These are phyloP conservation scores for Cryptosporidium meleagridis DNA, from an alignment of 169 alveolate species.

Conservation along the genomic window DNA sequence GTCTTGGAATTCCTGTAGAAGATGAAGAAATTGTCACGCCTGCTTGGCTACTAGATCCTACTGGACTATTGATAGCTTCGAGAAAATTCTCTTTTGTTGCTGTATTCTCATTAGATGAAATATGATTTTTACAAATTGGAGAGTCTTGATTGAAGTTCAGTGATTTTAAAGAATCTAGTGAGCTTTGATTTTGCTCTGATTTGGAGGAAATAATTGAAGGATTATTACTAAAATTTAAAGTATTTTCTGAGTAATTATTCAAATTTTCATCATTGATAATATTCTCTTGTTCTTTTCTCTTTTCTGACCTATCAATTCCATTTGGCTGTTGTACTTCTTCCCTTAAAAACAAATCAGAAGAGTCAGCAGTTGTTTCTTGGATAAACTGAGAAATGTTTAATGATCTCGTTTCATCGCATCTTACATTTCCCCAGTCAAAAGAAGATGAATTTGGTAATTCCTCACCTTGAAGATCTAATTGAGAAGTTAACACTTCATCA, in stretches of 20 bases:
- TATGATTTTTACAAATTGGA: background rate
- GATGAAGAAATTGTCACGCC: background rate
- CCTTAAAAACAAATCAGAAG: background rate
- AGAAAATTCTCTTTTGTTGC: background rate
- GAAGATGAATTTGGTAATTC: background rate
- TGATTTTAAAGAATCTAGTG: conserved; percentile 1
- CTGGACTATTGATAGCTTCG: background rate
- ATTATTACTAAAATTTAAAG: background rate
- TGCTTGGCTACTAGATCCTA: background rate
- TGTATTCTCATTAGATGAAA: background rate
- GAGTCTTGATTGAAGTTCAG: background rate
- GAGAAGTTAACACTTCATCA: background rate
- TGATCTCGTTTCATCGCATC: background rate
- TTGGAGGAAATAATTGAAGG: background rate
- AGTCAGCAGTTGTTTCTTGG: background rate
- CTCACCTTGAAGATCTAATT: background rate
- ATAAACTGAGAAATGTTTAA: conserved; percentile 17
- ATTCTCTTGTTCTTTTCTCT: background rate
- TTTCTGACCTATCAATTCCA: background rate
- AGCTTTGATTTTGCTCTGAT: background rate
- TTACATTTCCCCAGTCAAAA: background rate
- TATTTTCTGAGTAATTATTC: background rate
- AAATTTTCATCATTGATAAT: background rate
- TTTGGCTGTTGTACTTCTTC: background rate
- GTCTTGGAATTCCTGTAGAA: conserved; percentile 38